phyloP scores from a whole-genome alignment of 306 rosid species.

The Mimosa pudica region DNA sequence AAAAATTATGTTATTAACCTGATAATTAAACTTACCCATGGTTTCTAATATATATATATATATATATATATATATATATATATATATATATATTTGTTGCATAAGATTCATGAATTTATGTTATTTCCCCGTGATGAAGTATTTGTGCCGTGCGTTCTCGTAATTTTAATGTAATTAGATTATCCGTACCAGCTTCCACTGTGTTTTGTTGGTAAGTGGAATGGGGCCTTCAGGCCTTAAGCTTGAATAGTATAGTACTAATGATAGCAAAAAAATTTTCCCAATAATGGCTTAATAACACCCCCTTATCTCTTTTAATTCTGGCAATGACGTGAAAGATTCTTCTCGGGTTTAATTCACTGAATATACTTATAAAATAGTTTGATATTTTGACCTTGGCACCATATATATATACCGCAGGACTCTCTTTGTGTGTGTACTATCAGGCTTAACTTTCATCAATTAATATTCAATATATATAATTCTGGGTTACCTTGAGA shows the following conservation, averaged over 20 bases:
- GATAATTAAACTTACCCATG: conserved; percentile 40
- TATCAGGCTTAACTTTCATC: conserved; percentile 2
- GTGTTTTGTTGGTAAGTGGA: background rate
- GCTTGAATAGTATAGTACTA: background rate
- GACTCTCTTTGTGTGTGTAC: background rate
- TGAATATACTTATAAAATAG: conserved; percentile 12
- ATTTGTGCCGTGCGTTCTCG: conserved; percentile 20
- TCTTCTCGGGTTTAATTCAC: conserved; percentile 5
- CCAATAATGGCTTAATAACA: background rate
- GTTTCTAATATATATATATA: background rate
- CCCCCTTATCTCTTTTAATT: conserved; percentile 27
- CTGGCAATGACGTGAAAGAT: conserved; percentile 3
- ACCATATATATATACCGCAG: background rate
- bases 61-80: too few relatives aligned
- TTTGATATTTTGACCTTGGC: conserved; percentile 18
- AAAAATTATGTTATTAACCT: conserved; percentile 38
- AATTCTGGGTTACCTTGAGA: background rate
- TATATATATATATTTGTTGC: background rate
- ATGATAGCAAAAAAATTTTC: background rate
- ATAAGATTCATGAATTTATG: conserved; percentile 10
- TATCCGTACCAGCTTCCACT: conserved; percentile 13
- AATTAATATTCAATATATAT: background rate
- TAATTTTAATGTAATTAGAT: conserved; percentile 2
- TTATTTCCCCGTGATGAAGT: background rate
- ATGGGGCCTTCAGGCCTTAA: background rate